Evolutionary conservation across 2,329 filamentous ascomycete genomes (phyloP), one percentile per base, ranked within the genome.

Genomic region (Alternaria sp.): DNA sequence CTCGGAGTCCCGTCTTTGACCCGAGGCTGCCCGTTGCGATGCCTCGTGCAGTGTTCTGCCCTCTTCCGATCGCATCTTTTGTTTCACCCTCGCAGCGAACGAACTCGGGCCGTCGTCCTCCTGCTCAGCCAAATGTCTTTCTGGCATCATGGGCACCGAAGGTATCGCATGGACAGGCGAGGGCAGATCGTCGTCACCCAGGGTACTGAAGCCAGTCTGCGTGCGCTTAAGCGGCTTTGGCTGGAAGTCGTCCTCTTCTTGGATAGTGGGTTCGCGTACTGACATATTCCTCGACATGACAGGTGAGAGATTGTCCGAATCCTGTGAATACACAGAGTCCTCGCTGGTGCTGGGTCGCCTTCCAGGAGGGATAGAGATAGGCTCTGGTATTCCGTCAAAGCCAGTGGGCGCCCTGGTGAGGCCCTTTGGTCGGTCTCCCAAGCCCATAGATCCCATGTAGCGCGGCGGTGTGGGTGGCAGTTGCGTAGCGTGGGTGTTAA

Each of bases 171-270:
- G 67, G 86, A 86, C 17, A 83, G 82, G 74, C 86, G 70, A 70
- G 21, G 63, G 61, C 52, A 72, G 68, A 4, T 67, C 64, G 43
- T 69, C 66, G 43, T 67, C 68, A 9, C 40, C 67, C 21, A 71
- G 58, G 28, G 71, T 70, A 44, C 71, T 73, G 65, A 77, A 77
- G 19, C 88, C 88, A 0, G 89, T 91, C 75, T 88, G 87, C 2
- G 85, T 86, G 44, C 88, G 83, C 62, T 83, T 82, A 57, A 91
- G 79, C 6, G 86, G 82, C 32, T 82, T 83, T 2, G 88, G 88
- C 62, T 78, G 75, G 72, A 89, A 89, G 50, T 83, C 80, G 49
- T 83, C 82, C 43, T 80, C 78, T 54, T 81, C 79, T 59, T 73
- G 80, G 61, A 67, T 64, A 2, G 69, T 78, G 15, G 77, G 70